phyloP scores from a whole-genome alignment of 805 yeast genomes.

The Yarrowia sp. region DNA sequence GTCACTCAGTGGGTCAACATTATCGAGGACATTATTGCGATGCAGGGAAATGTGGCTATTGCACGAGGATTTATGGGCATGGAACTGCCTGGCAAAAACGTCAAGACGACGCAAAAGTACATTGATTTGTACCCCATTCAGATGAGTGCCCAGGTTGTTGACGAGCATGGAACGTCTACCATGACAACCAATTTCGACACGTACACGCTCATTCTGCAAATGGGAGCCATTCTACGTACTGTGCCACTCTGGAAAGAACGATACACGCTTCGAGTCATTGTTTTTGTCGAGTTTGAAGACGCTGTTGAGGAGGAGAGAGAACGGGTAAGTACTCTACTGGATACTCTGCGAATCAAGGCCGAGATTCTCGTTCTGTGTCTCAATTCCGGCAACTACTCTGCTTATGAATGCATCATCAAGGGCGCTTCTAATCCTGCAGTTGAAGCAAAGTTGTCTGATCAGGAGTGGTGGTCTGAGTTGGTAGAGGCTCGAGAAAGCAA shows the following conservation, averaged over 20 bases:
- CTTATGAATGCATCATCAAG: constrained; percentile 73
- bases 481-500: constrained; percentile 7
- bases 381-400: constrained; percentile 49
- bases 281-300: constrained; percentile 72
- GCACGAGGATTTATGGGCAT: constrained; percentile 80
- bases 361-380: constrained; percentile 71
- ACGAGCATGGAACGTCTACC: constrained; percentile 63
- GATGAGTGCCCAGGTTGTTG: constrained; percentile 79
- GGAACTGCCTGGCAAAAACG: constrained; percentile 50
- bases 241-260: constrained; percentile 89
- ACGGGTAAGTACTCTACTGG: constrained; percentile 61
- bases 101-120: constrained; percentile 38
- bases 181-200: constrained; percentile 92
- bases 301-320: constrained; percentile 69
- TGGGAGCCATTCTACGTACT: constrained; percentile 89
- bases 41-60: constrained; percentile 90
- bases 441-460: constrained; percentile 45
- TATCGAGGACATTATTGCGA: constrained; percentile 80
- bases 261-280: constrained; percentile 74
- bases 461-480: constrained; percentile 83
- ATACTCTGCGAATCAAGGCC: constrained; percentile 80
- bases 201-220: constrained; percentile 84
- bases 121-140: constrained; percentile 96
- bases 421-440: constrained; percentile 42
- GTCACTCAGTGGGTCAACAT: constrained; percentile 87